These are phyloP conservation scores for Solanum piurae DNA, from an alignment of 257 asterid genomes.

Conservation along the genomic window DNA sequence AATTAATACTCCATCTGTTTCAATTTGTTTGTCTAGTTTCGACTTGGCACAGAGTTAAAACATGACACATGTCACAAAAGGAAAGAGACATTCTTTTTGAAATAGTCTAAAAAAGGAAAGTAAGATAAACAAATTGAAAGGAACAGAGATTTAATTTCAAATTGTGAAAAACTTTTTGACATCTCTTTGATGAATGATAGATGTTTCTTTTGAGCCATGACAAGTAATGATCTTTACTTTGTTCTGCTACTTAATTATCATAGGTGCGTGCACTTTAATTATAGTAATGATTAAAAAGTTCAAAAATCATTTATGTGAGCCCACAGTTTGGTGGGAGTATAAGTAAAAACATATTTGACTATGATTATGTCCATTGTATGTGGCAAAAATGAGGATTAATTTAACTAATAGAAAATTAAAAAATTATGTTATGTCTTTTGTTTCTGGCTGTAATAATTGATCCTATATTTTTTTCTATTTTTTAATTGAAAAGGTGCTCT, in stretches of 20 bases:
- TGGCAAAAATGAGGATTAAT: background rate
- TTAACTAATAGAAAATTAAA: background rate
- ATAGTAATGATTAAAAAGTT: slow-evolving; percentile 11
- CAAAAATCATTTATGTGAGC: slow-evolving; percentile 13
- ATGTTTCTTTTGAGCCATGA: slow-evolving; percentile 17
- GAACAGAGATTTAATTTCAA: background rate
- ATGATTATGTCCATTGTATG: background rate
- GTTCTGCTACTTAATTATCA: slow-evolving; percentile 38
- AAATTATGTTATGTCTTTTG: background rate
- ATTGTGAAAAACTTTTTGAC: background rate
- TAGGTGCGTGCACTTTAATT: slow-evolving; percentile 12
- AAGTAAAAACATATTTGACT: background rate
- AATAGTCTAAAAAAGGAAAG: too few species aligned
- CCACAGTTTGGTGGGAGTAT: slow-evolving; percentile 28
- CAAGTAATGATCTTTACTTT: slow-evolving; percentile 16
- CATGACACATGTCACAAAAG: too few species aligned
- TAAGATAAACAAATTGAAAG: too few species aligned
- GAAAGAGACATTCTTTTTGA: too few species aligned
- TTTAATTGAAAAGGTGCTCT: slow-evolving; percentile 27
- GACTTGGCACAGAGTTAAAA: fast-evolving
- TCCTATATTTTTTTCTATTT: background rate
- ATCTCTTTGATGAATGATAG: background rate
- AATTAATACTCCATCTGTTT: background rate
- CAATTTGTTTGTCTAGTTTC: background rate
- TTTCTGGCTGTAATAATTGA: background rate